Evolutionary conservation across 345 rosid species (phyloP).

Genomic region (Cardamine resedifolia): DNA sequence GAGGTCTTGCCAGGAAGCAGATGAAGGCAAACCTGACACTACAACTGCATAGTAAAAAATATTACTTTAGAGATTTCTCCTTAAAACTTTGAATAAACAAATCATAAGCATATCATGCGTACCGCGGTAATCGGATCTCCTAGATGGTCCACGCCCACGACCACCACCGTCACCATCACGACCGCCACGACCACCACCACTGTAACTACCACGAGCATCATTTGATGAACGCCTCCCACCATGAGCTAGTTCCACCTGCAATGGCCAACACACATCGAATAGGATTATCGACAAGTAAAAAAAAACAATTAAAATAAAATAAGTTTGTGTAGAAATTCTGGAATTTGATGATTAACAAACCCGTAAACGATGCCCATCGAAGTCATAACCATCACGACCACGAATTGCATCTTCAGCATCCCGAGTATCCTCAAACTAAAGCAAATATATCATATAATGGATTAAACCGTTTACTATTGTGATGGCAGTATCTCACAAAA

Average conservation of each 20-base stretch:
- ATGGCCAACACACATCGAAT: not conserved
- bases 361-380: slow-evolving; percentile 84
- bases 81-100: not conserved
- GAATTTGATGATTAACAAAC: slow-evolving; percentile 41
- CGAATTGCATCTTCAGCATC: slow-evolving; percentile 98
- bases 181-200: slow-evolving; percentile 52
- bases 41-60: slow-evolving; percentile 49
- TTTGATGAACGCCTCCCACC: slow-evolving; percentile 87
- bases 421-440: slow-evolving; percentile 86
- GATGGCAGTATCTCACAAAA: not conserved
- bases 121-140: slow-evolving; percentile 92
- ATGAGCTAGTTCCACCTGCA: slow-evolving; percentile 96
- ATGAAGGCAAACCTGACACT: slow-evolving; percentile 83
- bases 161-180: slow-evolving; percentile 44
- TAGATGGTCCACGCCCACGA: slow-evolving; percentile 80
- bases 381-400: slow-evolving; percentile 97
- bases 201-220: slow-evolving; percentile 63
- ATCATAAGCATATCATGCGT: slow-evolving; percentile 14
- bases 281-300: not conserved
- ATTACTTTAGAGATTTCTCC: slow-evolving; percentile 5
- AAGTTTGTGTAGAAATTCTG: not conserved
- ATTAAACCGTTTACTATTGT: not conserved
- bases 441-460: not conserved
- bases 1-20: slow-evolving; percentile 99
- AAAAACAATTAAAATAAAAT: not conserved